phyloP scores from a whole-genome alignment of 345 rosid species.

The Toxicodendron radicans region DNA sequence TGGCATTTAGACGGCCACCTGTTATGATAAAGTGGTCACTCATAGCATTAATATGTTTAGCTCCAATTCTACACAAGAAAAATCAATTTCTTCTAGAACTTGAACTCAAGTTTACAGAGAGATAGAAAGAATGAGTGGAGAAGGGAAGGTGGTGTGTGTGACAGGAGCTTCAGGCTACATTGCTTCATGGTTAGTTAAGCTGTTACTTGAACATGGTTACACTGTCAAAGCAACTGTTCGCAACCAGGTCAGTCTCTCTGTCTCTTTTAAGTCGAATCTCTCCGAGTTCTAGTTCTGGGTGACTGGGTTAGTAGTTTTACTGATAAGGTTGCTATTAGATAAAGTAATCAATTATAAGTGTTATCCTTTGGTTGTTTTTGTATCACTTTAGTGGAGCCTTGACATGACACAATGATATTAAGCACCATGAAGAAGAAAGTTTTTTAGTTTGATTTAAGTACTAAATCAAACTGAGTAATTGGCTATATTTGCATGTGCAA shows the following conservation, averaged over 20 bases:
- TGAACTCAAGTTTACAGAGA: neutral
- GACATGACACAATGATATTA: no score
- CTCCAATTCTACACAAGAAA: no score
- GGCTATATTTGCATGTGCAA: neutral
- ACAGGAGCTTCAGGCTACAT: slow-evolving; percentile 47
- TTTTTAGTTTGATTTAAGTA: no score
- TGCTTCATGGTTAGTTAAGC: slow-evolving; percentile 47
- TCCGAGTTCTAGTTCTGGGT: neutral
- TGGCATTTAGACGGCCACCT: no score
- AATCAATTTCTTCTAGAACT: neutral
- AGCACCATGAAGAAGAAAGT: no score
- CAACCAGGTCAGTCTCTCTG: slow-evolving; percentile 24
- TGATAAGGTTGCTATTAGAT: no score
- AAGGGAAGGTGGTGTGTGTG: slow-evolving; percentile 34
- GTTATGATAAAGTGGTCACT: no score
- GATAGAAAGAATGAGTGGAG: slow-evolving; percentile 15
- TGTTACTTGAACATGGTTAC: slow-evolving; percentile 45
- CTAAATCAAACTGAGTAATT: no score
- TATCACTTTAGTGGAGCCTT: no score
- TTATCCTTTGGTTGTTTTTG: no score
- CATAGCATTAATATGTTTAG: no score
- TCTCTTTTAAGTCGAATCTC: neutral
- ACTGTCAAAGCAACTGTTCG: slow-evolving; percentile 47
- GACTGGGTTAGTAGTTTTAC: neutral
- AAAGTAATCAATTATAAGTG: no score